Percentiles rank a stretch among this genome's conserved stretches.
Conservation (phyloP, 1,139 yeast species). For the Meyerozyma athensensis region DNA sequence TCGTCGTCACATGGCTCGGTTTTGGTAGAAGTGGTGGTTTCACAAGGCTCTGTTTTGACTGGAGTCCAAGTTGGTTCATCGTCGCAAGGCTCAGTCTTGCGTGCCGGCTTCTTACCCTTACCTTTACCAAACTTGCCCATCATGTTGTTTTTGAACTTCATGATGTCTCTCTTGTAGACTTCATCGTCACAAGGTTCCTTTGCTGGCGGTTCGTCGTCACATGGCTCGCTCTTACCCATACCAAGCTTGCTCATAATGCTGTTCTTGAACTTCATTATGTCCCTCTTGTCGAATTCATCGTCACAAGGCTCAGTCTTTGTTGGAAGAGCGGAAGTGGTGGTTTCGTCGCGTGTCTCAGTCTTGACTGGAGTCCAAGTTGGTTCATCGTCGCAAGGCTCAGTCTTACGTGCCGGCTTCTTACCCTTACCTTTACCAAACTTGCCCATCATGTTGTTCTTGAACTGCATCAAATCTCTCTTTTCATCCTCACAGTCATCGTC, state of each 20-base stretch:
- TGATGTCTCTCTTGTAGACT: no score
- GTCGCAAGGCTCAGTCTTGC: conserved; percentile 1
- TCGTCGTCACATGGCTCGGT: conserved; percentile 2
- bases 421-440: background rate
- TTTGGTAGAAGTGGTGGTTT: background rate
- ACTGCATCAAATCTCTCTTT: background rate
- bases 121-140: no score
- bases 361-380: background rate
- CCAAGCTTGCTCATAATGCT: no score
- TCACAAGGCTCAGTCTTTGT: background rate
- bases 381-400: background rate
- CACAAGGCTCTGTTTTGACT: background rate
- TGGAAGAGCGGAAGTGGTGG: background rate
- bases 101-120: background rate
- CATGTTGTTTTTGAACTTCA: no score
- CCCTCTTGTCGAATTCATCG: no score
- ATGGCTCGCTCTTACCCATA: background rate
- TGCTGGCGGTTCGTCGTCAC: background rate
- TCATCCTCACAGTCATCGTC: conserved; percentile 1
- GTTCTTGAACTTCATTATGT: no score
- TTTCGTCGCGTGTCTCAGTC: background rate
- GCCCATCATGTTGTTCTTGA: background rate
- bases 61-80: background rate
- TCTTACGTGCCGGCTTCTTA: background rate
- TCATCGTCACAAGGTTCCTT: no score